Evolutionary conservation across 306 rosid species (phyloP).

Genomic region (Begonia peltatifolia): DNA sequence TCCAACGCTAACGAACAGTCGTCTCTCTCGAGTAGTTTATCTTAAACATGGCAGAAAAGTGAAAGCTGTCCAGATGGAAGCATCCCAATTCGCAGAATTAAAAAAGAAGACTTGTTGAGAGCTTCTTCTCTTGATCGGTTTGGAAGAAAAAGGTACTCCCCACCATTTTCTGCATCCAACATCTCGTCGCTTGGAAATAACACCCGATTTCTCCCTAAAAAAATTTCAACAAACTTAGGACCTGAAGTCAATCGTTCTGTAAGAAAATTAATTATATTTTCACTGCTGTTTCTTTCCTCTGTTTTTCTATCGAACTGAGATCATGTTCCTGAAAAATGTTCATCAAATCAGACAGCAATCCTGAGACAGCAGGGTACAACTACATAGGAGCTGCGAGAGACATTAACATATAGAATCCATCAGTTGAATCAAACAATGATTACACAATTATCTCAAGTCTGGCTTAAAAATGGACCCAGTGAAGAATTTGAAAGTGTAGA

Average conservation of each 20-base stretch:
- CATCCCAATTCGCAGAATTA: slow-evolving; percentile 42
- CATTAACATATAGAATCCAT: slow-evolving; percentile 26
- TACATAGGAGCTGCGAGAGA: slow-evolving; percentile 48
- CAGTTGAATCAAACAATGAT: slow-evolving; percentile 23
- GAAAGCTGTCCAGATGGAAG: slow-evolving; percentile 68
- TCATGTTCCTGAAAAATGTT: no score
- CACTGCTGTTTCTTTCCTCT: no score
- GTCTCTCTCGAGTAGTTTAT: background rate
- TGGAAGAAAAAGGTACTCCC: slow-evolving; percentile 18
- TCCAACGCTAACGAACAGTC: background rate
- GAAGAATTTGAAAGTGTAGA: slow-evolving; percentile 42
- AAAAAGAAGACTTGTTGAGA: slow-evolving; percentile 25
- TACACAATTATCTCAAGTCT: slow-evolving; percentile 49
- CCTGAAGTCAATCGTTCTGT: slow-evolving; percentile 28
- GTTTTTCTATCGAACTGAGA: no score
- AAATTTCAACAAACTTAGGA: background rate
- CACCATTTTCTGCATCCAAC: no score
- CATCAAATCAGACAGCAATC: slow-evolving; percentile 19
- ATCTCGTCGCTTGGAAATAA: no score
- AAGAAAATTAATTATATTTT: background rate
- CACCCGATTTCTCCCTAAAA: no score
- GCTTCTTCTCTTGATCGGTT: slow-evolving; percentile 22
- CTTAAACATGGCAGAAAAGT: slow-evolving; percentile 46
- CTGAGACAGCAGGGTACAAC: slow-evolving; percentile 30
- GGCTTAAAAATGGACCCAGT: slow-evolving; percentile 26